A percentile compares a stretch with the other conserved stretches of the same genome.
These are phyloP conservation scores for Coccomyxa subellipsoidea DNA, from an alignment of 163 green algal species.

Conservation along the genomic window DNA sequence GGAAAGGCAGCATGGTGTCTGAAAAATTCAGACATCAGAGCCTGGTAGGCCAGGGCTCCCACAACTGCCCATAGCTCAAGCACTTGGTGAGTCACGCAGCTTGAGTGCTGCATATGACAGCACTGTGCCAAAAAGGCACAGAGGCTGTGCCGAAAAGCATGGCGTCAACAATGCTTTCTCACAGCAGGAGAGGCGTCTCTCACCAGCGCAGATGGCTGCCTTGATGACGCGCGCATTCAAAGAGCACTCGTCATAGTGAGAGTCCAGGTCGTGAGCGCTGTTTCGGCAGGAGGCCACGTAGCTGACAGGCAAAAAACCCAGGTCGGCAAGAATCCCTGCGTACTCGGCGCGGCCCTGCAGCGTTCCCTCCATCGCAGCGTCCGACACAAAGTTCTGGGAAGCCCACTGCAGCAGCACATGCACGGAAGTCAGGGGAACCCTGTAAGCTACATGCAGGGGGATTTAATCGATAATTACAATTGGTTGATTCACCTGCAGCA, in stretches of 20 bases:
- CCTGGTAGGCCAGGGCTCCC: too few relatives aligned
- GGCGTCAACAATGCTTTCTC: too few relatives aligned
- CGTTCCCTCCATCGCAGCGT: conserved; percentile 62
- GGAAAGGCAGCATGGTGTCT: too few relatives aligned
- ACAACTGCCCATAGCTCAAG: too few relatives aligned
- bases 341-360: conserved; percentile 67
- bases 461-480: too few relatives aligned
- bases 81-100: too few relatives aligned
- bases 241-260: not conserved
- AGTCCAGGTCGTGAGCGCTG: not conserved
- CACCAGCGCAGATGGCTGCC: conserved; percentile 23
- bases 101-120: too few relatives aligned
- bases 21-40: too few relatives aligned
- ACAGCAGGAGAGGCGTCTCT: not conserved
- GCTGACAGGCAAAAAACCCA: conserved; percentile 64
- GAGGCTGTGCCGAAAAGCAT: too few relatives aligned
- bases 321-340: conserved; percentile 64
- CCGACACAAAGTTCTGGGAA: conserved; percentile 51
- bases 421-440: too few relatives aligned
- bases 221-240: conserved; percentile 81
- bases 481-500: too few relatives aligned
- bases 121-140: not conserved
- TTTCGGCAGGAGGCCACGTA: conserved; percentile 25
- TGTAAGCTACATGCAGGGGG: too few relatives aligned
- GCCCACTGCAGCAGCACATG: conserved; percentile 29